Evolutionary conservation across 2,329 filamentous ascomycete species (phyloP), one percentile per base, ranked within the genome.

Genomic region (Aureobasidium sp.): DNA sequence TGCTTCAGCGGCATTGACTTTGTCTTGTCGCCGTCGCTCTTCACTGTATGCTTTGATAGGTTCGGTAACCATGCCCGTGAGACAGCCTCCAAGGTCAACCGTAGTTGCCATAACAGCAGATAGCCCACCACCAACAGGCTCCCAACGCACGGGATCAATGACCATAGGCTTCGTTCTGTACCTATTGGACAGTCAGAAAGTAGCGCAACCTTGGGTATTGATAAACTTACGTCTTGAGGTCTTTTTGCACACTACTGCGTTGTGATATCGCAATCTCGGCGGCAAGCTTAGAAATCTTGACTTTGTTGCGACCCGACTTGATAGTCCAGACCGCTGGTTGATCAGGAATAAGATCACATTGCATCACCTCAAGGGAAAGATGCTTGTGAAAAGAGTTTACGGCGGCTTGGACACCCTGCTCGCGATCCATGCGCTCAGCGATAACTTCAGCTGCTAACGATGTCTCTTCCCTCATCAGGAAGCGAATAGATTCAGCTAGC

Each of bases 261-360:
- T 92, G 11, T 95, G 75, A 2, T 79, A 80, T 34, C 5, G 44
- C 10, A 3, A 55, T 16, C 29, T 55, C 52, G 3, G 39, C 37
- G 1, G 52, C 52, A 7, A 44, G 8, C n/a, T 55, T 55, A 11
- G 52, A 55, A 2, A 55, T 8, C 29, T 44, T 55, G 10, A 55
- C 16, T 34, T 15, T 16, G 80, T 63, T 87, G 78, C 0, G 86
- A 89, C 44, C 85, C 34, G 39, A 80, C 67, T 84, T 85, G 7
- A 94, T 77, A 30, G 86, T 82, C 90, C 91, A 96, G 0, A 87
- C 85, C 0, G 91, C 91, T 1, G 83, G 81, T 39, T 85, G 81
- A 55, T 81, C 82, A 0, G 89, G 89, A 30, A 85, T 81, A 29
- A 95, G 69, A 7, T 83, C 81, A 71, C 91, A 95, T 62, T 87